Conservation (phyloP, 345 rosid species). For the Stellera chamaejasme region DNA sequence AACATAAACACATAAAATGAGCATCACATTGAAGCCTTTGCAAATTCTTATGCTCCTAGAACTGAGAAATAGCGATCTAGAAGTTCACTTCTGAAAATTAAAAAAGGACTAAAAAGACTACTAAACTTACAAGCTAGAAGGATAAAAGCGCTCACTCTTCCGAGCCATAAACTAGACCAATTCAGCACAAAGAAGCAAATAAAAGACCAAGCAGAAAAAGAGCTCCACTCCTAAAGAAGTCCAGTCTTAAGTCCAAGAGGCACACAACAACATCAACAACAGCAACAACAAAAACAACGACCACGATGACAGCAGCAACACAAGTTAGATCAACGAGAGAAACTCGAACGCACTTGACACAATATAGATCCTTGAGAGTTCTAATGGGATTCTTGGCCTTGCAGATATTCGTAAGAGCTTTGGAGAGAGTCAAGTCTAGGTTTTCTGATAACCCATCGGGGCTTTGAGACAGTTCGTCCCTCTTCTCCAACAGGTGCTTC, state of each 20-base stretch:
- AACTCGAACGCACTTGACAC: slow-evolving; percentile 46
- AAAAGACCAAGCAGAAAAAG: background rate
- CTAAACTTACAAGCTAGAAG: background rate
- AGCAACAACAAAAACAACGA: background rate
- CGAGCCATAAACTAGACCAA: slow-evolving; percentile 1
- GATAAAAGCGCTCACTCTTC: background rate
- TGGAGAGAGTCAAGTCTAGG: slow-evolving; percentile 42
- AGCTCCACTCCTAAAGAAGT: no score
- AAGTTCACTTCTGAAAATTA: background rate
- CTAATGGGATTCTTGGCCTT: slow-evolving; percentile 38
- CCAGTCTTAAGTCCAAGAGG: slow-evolving; percentile 1
- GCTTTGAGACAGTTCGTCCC: slow-evolving; percentile 50
- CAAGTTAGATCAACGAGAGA: background rate
- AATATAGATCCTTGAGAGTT: slow-evolving; percentile 69
- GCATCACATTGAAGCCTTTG: background rate
- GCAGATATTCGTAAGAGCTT: slow-evolving; percentile 52
- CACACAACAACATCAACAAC: no score
- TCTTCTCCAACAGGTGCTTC: slow-evolving; percentile 47
- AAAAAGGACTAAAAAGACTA: background rate
- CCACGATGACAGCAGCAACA: no score
- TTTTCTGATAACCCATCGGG: slow-evolving; percentile 77
- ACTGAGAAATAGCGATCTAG: background rate
- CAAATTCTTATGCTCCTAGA: background rate
- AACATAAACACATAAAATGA: background rate
- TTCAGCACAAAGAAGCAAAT: background rate